These are phyloP conservation scores for Pseudopithomyces maydicus DNA, from an alignment of 2,329 filamentous ascomycete species.

Conservation along the genomic window DNA sequence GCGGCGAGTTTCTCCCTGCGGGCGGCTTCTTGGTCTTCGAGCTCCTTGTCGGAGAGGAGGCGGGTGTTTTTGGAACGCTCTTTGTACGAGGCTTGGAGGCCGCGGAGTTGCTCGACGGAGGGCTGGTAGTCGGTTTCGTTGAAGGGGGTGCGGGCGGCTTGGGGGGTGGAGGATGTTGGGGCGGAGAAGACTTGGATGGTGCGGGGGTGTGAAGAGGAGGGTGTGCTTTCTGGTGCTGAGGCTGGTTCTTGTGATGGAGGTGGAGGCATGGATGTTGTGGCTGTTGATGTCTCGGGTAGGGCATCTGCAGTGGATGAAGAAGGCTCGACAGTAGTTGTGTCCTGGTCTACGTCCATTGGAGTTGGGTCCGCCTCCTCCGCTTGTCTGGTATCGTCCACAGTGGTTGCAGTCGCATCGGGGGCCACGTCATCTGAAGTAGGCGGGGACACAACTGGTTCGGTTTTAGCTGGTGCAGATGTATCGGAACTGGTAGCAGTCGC, in stretches of 20 bases:
- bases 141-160: conserved; percentile 70
- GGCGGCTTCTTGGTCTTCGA: conserved; percentile 70
- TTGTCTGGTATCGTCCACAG: conserved; percentile 31
- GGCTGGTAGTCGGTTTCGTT: conserved; percentile 78
- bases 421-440: conserved; percentile 27
- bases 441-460: conserved; percentile 32
- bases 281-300: conserved; percentile 20
- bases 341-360: conserved; percentile 37
- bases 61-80: conserved; percentile 71
- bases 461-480: conserved; percentile 30
- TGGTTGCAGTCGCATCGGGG: conserved; percentile 28
- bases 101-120: conserved; percentile 75
- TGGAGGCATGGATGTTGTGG: conserved; percentile 21
- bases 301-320: conserved; percentile 20
- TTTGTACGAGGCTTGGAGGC: conserved; percentile 71
- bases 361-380: conserved; percentile 30
- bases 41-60: conserved; percentile 80
- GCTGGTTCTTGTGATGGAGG: conserved; percentile 17
- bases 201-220: conserved; percentile 27
- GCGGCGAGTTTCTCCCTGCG: conserved; percentile 69
- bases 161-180: conserved; percentile 73
- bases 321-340: conserved; percentile 18
- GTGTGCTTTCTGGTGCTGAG: conserved; percentile 18
- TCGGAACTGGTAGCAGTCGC: conserved; percentile 32
- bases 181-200: conserved; percentile 78